Base-by-base conservation (phyloP, 164 flowering plant genomes). In the Hamamelis virginiana region DNA sequence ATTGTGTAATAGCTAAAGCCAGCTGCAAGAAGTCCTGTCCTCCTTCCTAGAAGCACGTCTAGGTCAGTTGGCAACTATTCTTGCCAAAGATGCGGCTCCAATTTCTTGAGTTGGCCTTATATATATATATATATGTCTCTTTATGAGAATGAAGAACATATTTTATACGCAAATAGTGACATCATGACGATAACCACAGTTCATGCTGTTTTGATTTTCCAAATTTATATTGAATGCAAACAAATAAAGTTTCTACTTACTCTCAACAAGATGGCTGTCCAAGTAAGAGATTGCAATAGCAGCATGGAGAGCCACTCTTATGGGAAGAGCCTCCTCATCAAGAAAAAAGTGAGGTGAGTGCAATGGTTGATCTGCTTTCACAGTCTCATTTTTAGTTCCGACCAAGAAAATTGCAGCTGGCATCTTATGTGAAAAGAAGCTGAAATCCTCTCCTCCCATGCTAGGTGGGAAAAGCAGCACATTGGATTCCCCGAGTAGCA, bases 281-380 rank as follows among this genome's bases (percentile, higher is more conserved):
- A 89, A 71, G 79, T 86, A 91, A 57, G 87, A 69, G 2, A 84
- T 64, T 0, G 98, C 95, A 13, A 91, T 84, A 1, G 89, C 84
- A 65, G 92, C 96, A 84, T 89, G 87, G 5, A 87, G 69, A 67
- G 97, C 90, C 55, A 96, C 89, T 28, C 96, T 94, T 2, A 89
- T 72, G 15, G 91, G 91, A 50, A 91, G 91, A 72, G 70, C 91
- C 3, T 82, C 86, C 65, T 93, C 94, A 65, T 87, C 89, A 0
- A 89, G 48, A 22, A 76, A 38, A 19, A 90, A 85, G 78, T 78
- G 46, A 0, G 91, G 90, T 3, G 92, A 80, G 69, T 92, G 95
- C 72, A 85, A 57, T 0, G 50, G 33, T n/a, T 43, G 25, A 44
- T 18, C 62, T 8, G 88, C 59, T 33, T 72, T 76, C 25, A 72